These are phyloP conservation scores for Penicillium crystallinum DNA, from an alignment of 495 filamentous ascomycete genomes.

Conservation along the genomic window DNA sequence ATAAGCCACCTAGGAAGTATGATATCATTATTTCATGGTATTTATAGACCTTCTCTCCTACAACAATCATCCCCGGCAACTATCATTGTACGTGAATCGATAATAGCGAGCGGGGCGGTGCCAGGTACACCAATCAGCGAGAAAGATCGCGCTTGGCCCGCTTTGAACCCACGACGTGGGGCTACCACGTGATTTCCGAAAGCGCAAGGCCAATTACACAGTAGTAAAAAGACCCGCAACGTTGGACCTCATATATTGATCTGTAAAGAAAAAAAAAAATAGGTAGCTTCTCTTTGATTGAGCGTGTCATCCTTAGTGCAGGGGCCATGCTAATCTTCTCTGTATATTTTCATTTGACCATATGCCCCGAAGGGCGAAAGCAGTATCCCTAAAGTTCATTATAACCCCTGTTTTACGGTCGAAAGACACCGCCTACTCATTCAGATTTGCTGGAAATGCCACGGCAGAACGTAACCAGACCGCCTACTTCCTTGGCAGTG, in stretches of 20 bases:
- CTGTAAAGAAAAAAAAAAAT: constrained; percentile 54
- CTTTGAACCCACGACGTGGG: background rate
- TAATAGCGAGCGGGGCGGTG: too few species aligned
- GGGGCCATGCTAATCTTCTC: constrained; percentile 99
- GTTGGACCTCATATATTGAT: background rate
- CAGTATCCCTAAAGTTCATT: background rate
- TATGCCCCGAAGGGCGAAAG: background rate
- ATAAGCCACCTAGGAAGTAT: too few species aligned
- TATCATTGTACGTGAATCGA: too few species aligned
- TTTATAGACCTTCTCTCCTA: too few species aligned
- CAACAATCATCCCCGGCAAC: too few species aligned
- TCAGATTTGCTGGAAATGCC: too few species aligned
- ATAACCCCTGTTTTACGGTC: background rate
- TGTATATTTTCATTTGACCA: constrained; percentile 61
- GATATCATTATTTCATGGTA: too few species aligned
- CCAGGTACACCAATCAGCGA: background rate
- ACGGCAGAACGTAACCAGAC: background rate
- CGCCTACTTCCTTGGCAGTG: too few species aligned
- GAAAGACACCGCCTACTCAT: background rate
- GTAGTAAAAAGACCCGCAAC: background rate
- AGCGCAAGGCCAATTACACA: background rate
- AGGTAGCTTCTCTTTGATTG: constrained; percentile 93
- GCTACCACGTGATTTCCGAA: background rate
- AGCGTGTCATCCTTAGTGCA: constrained; percentile 99
- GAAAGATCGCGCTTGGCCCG: background rate